A percentile compares a stretch with the other conserved stretches of the same genome.
These are phyloP conservation scores for Epichloe scottii DNA, from an alignment of 2,329 filamentous ascomycete species.

Conservation along the genomic window DNA sequence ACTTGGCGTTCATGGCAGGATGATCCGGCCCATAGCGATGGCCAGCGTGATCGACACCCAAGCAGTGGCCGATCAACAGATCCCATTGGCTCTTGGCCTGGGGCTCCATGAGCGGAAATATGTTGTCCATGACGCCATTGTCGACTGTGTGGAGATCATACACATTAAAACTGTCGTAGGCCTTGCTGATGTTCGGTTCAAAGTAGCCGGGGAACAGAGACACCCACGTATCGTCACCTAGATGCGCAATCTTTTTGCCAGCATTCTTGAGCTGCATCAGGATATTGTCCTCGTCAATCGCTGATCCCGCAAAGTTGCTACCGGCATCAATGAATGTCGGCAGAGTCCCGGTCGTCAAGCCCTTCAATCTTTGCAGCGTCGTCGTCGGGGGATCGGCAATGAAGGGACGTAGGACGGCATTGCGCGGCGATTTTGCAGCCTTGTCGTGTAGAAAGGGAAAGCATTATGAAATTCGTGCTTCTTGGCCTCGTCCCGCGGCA, in stretches of 20 bases:
- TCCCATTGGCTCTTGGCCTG: slow-evolving; percentile 67
- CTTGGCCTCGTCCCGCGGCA: slow-evolving; percentile 45
- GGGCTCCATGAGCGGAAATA: slow-evolving; percentile 66
- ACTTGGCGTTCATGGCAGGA: slow-evolving; percentile 77
- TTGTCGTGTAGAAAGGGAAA: slow-evolving; percentile 75
- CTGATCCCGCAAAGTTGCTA: slow-evolving; percentile 88
- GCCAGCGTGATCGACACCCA: slow-evolving; percentile 93
- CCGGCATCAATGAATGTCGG: slow-evolving; percentile 91
- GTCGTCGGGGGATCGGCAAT: slow-evolving; percentile 94
- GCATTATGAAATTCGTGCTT: slow-evolving; percentile 64
- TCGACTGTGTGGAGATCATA: slow-evolving; percentile 97
- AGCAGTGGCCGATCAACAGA: slow-evolving; percentile 83
- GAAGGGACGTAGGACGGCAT: slow-evolving; percentile 85
- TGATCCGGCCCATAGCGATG: slow-evolving; percentile 94
- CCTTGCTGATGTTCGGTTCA: slow-evolving; percentile 67
- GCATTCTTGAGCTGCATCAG: slow-evolving; percentile 53
- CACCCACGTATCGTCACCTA: slow-evolving; percentile 98
- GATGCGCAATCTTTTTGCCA: slow-evolving; percentile 67
- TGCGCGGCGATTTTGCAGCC: slow-evolving; percentile 57
- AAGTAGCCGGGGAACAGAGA: slow-evolving; percentile 90
- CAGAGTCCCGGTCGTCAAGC: slow-evolving; percentile 84
- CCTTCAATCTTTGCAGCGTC: slow-evolving; percentile 84
- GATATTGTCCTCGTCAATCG: slow-evolving; percentile 84
- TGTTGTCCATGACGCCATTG: slow-evolving; percentile 83
- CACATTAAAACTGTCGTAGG: slow-evolving; percentile 96